Evolutionary conservation across 78 protist species (phyloP).

Genomic region (Blattamonas nauphoetae): DNA sequence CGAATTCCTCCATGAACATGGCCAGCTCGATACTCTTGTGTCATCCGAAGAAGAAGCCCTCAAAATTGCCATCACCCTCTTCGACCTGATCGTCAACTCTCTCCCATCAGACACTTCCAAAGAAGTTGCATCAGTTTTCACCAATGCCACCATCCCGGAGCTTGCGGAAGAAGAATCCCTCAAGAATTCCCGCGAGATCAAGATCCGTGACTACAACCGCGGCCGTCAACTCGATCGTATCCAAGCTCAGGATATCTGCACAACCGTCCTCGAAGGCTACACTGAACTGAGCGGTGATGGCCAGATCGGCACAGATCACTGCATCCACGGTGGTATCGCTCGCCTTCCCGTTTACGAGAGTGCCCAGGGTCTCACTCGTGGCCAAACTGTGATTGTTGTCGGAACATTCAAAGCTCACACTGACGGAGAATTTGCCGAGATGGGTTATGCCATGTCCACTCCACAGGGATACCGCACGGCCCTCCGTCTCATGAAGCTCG

Average conservation of each 20-base stretch:
- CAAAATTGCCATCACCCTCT: neutral
- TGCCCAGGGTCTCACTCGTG: neutral
- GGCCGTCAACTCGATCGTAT: neutral
- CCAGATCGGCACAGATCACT: slow-evolving; percentile 4
- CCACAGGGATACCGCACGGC: slow-evolving; percentile 41
- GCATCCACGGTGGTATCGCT: slow-evolving; percentile 41
- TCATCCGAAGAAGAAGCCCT: neutral
- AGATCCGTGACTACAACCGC: neutral
- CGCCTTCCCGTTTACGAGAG: neutral
- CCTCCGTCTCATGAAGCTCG: slow-evolving; percentile 32
- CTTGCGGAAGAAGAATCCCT: neutral
- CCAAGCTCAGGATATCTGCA: slow-evolving; percentile 24
- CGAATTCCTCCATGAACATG: slow-evolving; percentile 20
- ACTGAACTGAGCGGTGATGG: slow-evolving; percentile 35
- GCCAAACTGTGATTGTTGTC: slow-evolving; percentile 2
- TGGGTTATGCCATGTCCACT: slow-evolving; percentile 25
- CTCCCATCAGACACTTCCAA: neutral
- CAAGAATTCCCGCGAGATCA: neutral
- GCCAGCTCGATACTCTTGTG: slow-evolving; percentile 31
- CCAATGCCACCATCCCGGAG: no score
- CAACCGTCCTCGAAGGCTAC: neutral
- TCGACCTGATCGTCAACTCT: neutral
- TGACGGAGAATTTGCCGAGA: neutral
- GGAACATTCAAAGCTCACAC: slow-evolving; percentile 38
- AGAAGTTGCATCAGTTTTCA: no score